phyloP scores from a whole-genome alignment of 805 yeast species.

The Candida sithepensis region DNA sequence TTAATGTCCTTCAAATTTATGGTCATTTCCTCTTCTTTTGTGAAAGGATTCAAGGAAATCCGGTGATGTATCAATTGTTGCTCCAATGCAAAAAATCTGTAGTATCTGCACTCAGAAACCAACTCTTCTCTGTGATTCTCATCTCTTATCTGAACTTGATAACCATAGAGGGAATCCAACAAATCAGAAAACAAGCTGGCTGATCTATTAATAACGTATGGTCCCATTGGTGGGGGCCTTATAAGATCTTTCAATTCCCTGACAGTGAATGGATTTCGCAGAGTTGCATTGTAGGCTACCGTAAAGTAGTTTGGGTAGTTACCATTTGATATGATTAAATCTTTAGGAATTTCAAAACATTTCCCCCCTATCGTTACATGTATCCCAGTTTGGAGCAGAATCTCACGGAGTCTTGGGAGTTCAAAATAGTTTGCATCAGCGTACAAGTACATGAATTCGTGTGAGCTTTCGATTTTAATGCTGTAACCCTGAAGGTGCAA shows the following conservation, averaged over 20 bases:
- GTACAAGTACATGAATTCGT: conserved; percentile 57
- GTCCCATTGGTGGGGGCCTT: conserved; percentile 77
- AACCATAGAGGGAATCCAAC: conserved; percentile 54
- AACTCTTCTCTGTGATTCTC: conserved; percentile 56
- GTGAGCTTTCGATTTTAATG: conserved; percentile 55
- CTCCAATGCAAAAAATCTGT: conserved; percentile 70
- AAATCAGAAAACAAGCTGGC: conserved; percentile 53
- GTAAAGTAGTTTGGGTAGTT: conserved; percentile 78
- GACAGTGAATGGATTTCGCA: conserved; percentile 37
- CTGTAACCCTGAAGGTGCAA: conserved; percentile 80
- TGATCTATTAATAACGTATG: conserved; percentile 49
- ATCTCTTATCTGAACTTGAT: conserved; percentile 34
- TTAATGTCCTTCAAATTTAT: conserved; percentile 46
- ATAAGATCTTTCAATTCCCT: conserved; percentile 44
- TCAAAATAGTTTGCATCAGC: conserved; percentile 73
- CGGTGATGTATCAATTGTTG: conserved; percentile 58
- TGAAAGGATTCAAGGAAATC: conserved; percentile 50
- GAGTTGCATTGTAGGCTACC: conserved; percentile 43
- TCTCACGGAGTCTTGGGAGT: conserved; percentile 50
- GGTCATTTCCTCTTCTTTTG: conserved; percentile 52
- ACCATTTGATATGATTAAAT: conserved; percentile 54
- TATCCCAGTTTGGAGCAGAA: conserved; percentile 51
- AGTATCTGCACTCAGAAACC: conserved; percentile 70
- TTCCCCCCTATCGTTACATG: conserved; percentile 56
- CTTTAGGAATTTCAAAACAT: conserved; percentile 56